Conservation (phyloP, 257 asterid genomes). For the Avicennia marina region DNA sequence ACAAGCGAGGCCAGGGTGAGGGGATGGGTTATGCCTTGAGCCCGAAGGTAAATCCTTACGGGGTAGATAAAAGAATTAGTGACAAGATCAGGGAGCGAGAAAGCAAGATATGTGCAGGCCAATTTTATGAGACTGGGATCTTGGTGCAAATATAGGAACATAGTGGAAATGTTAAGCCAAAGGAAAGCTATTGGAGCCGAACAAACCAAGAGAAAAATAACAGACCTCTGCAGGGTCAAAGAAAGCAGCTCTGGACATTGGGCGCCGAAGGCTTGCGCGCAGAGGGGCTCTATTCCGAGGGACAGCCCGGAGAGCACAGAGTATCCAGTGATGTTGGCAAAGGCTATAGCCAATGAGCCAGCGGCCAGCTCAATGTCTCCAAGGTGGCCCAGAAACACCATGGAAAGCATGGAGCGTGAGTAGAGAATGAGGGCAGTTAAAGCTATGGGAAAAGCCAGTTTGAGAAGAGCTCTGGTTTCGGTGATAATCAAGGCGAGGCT, state of each 20-base stretch:
- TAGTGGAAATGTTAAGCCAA: conserved; percentile 61
- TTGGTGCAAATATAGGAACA: conserved; percentile 58
- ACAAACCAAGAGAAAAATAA: conserved; percentile 53
- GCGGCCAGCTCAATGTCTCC: conserved; percentile 68
- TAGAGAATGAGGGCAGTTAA: conserved; percentile 62
- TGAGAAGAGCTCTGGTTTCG: conserved; percentile 47
- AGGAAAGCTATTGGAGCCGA: conserved; percentile 56
- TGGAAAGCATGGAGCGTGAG: conserved; percentile 64
- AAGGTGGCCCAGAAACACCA: conserved; percentile 69
- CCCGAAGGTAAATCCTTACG: conserved; percentile 76
- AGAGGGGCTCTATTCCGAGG: conserved; percentile 80
- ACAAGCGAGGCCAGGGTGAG: conserved; percentile 53
- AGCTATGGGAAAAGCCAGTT: conserved; percentile 64
- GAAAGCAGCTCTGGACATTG: conserved; percentile 57
- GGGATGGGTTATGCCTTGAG: conserved; percentile 80
- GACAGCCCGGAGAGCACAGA: conserved; percentile 67
- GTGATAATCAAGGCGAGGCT: conserved; percentile 25
- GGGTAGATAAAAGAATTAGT: conserved; percentile 75
- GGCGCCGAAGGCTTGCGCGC: conserved; percentile 85
- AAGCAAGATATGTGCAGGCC: conserved; percentile 59
- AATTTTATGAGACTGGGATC: conserved; percentile 53
- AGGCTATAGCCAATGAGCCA: conserved; percentile 73
- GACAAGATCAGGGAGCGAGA: conserved; percentile 69
- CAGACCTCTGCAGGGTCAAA: conserved; percentile 50
- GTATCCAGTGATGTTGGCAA: conserved; percentile 72